A percentile compares a stretch with the other conserved stretches of the same genome.
phyloP scores from a whole-genome alignment of 1,284 basidiomycete genomes.

The Ustilago crameri region DNA sequence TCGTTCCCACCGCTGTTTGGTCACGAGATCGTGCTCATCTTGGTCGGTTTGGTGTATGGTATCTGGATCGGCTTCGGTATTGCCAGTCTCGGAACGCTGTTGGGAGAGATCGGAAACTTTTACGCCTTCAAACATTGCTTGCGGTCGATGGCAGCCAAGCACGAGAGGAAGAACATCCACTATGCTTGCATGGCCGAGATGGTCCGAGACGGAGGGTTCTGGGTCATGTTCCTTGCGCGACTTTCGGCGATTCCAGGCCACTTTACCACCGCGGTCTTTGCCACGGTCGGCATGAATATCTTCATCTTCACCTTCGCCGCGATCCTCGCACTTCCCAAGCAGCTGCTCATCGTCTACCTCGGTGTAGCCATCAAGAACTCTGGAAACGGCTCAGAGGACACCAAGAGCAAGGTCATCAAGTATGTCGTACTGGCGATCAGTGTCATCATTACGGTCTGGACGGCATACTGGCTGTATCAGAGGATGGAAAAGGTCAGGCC shows the following conservation, averaged over 20 bases:
- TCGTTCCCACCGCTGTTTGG: conserved; percentile 73
- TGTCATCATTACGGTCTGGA: conserved; percentile 76
- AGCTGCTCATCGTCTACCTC: conserved; percentile 67
- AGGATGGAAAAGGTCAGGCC: conserved; percentile 82
- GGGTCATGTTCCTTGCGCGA: conserved; percentile 61
- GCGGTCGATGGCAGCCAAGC: conserved; percentile 76
- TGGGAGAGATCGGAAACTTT: conserved; percentile 64
- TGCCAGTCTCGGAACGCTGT: conserved; percentile 53
- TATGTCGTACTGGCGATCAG: conserved; percentile 62
- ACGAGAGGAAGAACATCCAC: conserved; percentile 77
- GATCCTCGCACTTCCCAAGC: conserved; percentile 80
- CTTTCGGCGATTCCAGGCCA: conserved; percentile 72
- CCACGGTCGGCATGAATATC: conserved; percentile 78
- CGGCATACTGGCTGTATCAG: conserved; percentile 84
- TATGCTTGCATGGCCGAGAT: conserved; percentile 83
- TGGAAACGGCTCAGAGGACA: conserved; percentile 47
- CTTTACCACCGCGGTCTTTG: conserved; percentile 77
- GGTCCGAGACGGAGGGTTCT: conserved; percentile 82
- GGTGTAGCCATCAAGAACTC: conserved; percentile 63
- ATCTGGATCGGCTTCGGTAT: conserved; percentile 66
- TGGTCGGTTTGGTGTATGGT: conserved; percentile 77
- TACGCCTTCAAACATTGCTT: conserved; percentile 75
- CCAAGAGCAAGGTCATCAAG: conserved; percentile 63
- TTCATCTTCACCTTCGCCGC: conserved; percentile 78
- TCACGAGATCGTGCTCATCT: conserved; percentile 79